A percentile compares a stretch with the other conserved stretches of the same genome.
phyloP scores from a whole-genome alignment of 345 rosid species.

The Rhodamnia argentea region DNA sequence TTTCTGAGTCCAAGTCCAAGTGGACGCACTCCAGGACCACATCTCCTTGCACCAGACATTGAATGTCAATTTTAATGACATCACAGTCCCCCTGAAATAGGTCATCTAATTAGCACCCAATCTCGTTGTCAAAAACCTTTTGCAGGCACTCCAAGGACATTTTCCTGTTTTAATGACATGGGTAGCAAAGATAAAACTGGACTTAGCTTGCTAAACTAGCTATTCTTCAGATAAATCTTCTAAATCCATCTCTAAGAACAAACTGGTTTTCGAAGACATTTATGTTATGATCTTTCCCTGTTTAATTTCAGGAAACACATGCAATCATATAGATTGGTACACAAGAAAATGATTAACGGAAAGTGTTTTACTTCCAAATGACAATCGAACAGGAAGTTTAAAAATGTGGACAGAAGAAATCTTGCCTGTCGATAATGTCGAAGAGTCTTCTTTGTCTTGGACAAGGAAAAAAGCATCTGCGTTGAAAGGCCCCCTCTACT shows the following conservation, averaged over 20 bases:
- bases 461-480: conserved; percentile 80
- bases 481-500: conserved; percentile 63
- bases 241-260: neutral
- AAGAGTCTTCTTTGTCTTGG: conserved; percentile 62
- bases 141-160: conserved; percentile 1
- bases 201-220: neutral
- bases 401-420: neutral
- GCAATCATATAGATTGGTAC: neutral
- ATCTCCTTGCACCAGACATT: conserved; percentile 96
- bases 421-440: conserved; percentile 80
- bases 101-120: neutral
- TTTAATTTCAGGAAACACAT: neutral
- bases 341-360: neutral
- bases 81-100: conserved; percentile 79
- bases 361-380: neutral
- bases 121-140: neutral
- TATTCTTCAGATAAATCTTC: neutral
- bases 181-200: neutral
- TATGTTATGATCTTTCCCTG: neutral
- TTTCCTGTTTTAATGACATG: neutral
- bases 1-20: conserved; percentile 78
- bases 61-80: conserved; percentile 92
- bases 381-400: neutral
- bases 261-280: neutral
- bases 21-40: conserved; percentile 95